Percentiles rank a stretch among this genome's conserved stretches.
These are phyloP conservation scores for Pichia sp. DNA, from an alignment of 1,139 yeast species.

Conservation along the genomic window DNA sequence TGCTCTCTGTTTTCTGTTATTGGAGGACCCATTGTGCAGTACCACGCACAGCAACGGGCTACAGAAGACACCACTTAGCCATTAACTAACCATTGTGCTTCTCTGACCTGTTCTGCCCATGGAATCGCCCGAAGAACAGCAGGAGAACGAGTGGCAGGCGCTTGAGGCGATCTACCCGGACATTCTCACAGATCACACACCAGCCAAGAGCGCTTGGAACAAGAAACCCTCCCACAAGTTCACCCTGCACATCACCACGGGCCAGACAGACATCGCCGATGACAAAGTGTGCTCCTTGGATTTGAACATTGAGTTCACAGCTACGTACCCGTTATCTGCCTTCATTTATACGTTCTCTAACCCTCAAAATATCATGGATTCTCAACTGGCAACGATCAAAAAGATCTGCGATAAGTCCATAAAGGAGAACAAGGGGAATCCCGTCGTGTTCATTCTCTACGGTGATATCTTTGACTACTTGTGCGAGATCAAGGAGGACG, in stretches of 20 bases:
- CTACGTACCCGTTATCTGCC: constrained; percentile 77
- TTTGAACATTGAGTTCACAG: constrained; percentile 66
- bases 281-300: constrained; percentile 46
- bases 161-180: constrained; percentile 83
- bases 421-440: constrained; percentile 62
- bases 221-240: constrained; percentile 75
- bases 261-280: constrained; percentile 39
- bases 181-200: constrained; percentile 62
- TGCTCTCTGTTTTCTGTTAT: too few relatives aligned
- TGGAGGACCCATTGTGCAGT: too few relatives aligned
- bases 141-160: constrained; percentile 58
- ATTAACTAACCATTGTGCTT: too few relatives aligned
- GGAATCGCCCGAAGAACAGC: constrained; percentile 27
- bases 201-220: constrained; percentile 68
- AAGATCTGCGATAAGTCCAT: constrained; percentile 42
- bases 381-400: constrained; percentile 47
- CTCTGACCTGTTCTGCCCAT: too few relatives aligned
- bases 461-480: constrained; percentile 65
- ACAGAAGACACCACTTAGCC: too few relatives aligned
- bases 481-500: constrained; percentile 56
- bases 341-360: constrained; percentile 60
- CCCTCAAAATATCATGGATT: constrained; percentile 55
- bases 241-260: constrained; percentile 52
- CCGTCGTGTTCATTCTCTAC: constrained; percentile 70
- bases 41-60: too few relatives aligned